Conservation (phyloP, 2,329 filamentous ascomycete genomes). For the Fusarium annulatum region DNA sequence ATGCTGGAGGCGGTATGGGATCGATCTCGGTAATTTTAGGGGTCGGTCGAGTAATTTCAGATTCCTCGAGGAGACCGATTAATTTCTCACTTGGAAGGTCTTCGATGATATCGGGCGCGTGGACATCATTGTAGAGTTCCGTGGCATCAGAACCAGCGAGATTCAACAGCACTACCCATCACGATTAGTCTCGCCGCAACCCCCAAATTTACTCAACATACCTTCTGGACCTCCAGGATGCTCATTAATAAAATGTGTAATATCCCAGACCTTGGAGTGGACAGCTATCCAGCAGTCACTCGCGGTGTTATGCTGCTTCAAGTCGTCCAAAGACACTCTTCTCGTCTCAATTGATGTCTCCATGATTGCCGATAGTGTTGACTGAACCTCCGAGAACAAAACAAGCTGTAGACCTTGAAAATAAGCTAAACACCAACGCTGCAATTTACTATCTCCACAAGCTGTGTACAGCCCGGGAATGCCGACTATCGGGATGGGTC, state of each 20-base stretch:
- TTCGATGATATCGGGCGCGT: slow-evolving; percentile 56
- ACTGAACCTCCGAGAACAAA: background rate
- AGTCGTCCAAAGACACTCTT: slow-evolving; percentile 46
- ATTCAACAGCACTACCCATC: slow-evolving; percentile 56
- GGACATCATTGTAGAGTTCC: slow-evolving; percentile 62
- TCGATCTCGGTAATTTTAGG: background rate
- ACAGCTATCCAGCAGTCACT: slow-evolving; percentile 75
- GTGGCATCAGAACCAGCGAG: slow-evolving; percentile 66
- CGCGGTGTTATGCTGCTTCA: slow-evolving; percentile 60
- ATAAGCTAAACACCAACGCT: slow-evolving; percentile 16
- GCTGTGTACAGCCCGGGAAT: background rate
- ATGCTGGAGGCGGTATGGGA: background rate
- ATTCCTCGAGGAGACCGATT: slow-evolving; percentile 59
- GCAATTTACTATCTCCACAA: background rate
- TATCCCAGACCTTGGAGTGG: slow-evolving; percentile 74
- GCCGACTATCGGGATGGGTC: background rate
- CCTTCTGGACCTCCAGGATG: slow-evolving; percentile 53
- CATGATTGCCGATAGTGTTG: slow-evolving; percentile 2
- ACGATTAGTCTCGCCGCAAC: background rate
- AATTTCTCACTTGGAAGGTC: slow-evolving; percentile 58
- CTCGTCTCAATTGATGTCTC: slow-evolving; percentile 12
- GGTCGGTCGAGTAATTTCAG: background rate
- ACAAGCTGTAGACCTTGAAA: background rate
- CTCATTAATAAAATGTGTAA: slow-evolving; percentile 69
- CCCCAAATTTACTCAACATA: background rate